Evolutionary conservation across 768 basidiomycete species (phyloP), one percentile per base, ranked within the genome.

Genomic region (Auriscalpium vulgare): DNA sequence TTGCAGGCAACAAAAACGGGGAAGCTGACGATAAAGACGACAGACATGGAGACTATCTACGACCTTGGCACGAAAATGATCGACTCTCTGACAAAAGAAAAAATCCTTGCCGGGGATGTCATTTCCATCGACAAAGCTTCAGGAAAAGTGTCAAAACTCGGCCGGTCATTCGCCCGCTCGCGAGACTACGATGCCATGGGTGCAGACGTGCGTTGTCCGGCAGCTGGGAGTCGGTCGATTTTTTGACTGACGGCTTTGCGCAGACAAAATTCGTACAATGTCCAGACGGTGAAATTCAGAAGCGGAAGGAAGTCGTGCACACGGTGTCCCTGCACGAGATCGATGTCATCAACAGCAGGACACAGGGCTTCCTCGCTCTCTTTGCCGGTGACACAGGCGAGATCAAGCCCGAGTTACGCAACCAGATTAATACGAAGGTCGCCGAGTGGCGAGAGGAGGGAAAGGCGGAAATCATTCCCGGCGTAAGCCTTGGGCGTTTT

Each of bases 11-110:
- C 94, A 4, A 98, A 97, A 74, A 97, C 97, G 2, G 97, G 95
- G 3, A 95, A 97, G 69, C 71, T 98, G 58, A 98, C 97, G 0
- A 88, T 99, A 65, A 98, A 98, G 72, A 95, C 93, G 13, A 97
- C 94, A 2, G 95, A 98, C 69, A 98, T 99, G 97, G 97, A 98
- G 75, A 98, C 97, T 5, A 88, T 99, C 36, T 99, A 99, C 68
- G 97, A 99, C 72, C 80, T 98, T 35, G 97, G 97, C 10, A 91
- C 87, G 50, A 99, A 98, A 79, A 98, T 99, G 97, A 98, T 99
- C 50, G 97, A 99, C 62, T 87, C 94, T 4, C 74, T 99, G 34
- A 88, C 92, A 40, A 97, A 97, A 72, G 97, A 98, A 74, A 98
- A 97, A 65, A 93, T 98, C 7, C 79, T 93, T 7, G 87, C 87